A percentile compares a stretch with the other conserved stretches of the same genome.
Evolutionary conservation across 768 basidiomycete genomes (phyloP).

Genomic region (Russula sp.): DNA sequence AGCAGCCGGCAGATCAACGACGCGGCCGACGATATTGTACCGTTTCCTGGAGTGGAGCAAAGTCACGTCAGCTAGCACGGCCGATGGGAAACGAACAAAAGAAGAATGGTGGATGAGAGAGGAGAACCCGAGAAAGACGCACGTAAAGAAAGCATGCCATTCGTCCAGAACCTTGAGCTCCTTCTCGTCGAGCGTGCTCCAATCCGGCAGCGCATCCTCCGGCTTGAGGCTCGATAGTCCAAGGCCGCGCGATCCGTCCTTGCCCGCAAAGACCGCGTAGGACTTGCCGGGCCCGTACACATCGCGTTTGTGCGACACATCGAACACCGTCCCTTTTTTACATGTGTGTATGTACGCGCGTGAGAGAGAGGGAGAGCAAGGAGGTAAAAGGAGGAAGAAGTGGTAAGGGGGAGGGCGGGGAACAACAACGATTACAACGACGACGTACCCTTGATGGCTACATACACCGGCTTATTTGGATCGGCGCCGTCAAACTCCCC

Average conservation of each 20-base stretch:
- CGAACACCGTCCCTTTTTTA: conserved; percentile 74
- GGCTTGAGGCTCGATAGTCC: conserved; percentile 83
- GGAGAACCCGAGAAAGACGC: too few species aligned
- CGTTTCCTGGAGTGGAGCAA: conserved; percentile 48
- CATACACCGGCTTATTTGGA: conserved; percentile 65
- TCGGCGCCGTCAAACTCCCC: conserved; percentile 65
- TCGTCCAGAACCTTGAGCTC: conserved; percentile 79
- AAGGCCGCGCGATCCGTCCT: conserved; percentile 84
- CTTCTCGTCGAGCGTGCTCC: conserved; percentile 60
- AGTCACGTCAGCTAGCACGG: too few species aligned
- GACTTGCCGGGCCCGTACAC: conserved; percentile 81
- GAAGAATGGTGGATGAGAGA: too few species aligned
- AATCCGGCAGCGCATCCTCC: conserved; percentile 86
- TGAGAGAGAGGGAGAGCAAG: neutral
- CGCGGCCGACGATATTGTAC: conserved; percentile 80
- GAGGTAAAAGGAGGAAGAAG: neutral
- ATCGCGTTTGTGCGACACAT: conserved; percentile 77
- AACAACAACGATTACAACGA: too few species aligned
- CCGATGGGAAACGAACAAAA: too few species aligned
- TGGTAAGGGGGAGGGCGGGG: neutral
- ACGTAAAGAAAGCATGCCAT: conserved; percentile 86
- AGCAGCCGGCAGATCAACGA: conserved; percentile 45
- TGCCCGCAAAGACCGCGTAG: conserved; percentile 86
- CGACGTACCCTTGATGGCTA: conserved; percentile 85
- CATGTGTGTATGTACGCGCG: neutral